Base-by-base conservation (phyloP, 345 rosid genomes). In the Sonneratia caseolaris region DNA sequence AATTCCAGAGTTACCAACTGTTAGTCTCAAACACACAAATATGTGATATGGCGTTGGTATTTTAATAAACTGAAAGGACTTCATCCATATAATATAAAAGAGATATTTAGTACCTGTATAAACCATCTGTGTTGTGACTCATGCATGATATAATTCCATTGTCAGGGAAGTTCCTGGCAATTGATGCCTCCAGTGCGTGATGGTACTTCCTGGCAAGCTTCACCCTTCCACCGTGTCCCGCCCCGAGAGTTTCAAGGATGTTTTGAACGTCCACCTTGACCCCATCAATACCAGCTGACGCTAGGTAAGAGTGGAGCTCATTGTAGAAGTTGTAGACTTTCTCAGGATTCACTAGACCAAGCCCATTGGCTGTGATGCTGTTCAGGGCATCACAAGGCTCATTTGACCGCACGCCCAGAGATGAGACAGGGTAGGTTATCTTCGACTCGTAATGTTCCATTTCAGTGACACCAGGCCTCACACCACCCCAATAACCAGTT, bases 261-360 rank as follows among this genome's bases (percentile, higher is more conserved):
- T 88, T 89, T 65, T 89, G 95, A 59, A 88, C 97, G 72, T 89
- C 96, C 32, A 91, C 96, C 81, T 91, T 89, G 73, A 89, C 91
- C 27, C 96, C 96, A 51, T 89, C 90, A 2, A 89, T 78, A 21
- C 95, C 90, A 66, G 88, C 85, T 5, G 87, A 82, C 32, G 97
- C 84, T 13, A 91, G 91, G 78, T 91, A 89, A 0, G 87, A 81
- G 73, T 91, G 95, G 62, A 89, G 92, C 69, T 91, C 92, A 45
- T 89, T 72, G 53, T 89, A 91, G 75, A 89, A 91, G 79, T 74
- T 80, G 59, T 79, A 85, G 45, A 87, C 88, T 78, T 85, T 89
- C 79, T 86, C 87, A 1, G 95, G 91, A 64, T 91, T 82, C 74
- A 86, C 95, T 45, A 89, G 89, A 55, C 97, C 92, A 1, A 91